Base-by-base conservation (phyloP, 2,329 filamentous ascomycete genomes). In the Penicillium sp. region DNA sequence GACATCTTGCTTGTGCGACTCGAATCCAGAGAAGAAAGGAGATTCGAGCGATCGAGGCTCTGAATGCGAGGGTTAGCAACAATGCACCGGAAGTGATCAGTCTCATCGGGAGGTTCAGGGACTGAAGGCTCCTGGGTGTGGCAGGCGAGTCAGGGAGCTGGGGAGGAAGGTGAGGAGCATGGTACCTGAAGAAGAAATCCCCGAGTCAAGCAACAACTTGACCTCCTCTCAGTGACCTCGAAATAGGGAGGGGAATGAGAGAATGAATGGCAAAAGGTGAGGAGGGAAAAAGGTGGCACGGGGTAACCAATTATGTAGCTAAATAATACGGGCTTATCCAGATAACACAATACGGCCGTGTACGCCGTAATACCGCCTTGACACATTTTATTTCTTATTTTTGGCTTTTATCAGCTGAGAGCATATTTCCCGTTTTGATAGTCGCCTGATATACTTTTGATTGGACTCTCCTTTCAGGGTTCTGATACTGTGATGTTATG, bases 1-100 rank as follows among this genome's bases (percentile, higher is more conserved):
- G 64, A 67, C 67, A 69, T 69, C 58, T 66, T 70, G 65, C 51
- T 61, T 58, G 52, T 53, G 51, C 48, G 46, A 61, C 54, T 54
- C 38, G 46, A 50, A 46, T 43, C 31, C 29, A 36, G 19, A 39
- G 41, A 41, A 56, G 25, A 36, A 19, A 35, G 38, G 33, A 38
- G 14, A 36, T n/a, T 40, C 34, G 50, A 54, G 46, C 16, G 40
- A 54, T 49, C 40, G 46, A 30, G 35, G 36, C 41, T 50, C 35
- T 50, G 25, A 18, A 46, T 29, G 41, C 11, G 47, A 50, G 30
- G 25, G 41, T 50, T 46, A 50, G 47, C 36, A 25, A 33, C 22
- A 27, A 7, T 47, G 29, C 25, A 14, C 28, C 25, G 38, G 33
- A 22, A 40, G 35, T 29, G 29, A 46, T 22, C 28, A 25, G 22